Percentiles rank a stretch among this genome's conserved stretches.
phyloP scores from a whole-genome alignment of 768 basidiomycete genomes.

The Fomitopsis pulvina region DNA sequence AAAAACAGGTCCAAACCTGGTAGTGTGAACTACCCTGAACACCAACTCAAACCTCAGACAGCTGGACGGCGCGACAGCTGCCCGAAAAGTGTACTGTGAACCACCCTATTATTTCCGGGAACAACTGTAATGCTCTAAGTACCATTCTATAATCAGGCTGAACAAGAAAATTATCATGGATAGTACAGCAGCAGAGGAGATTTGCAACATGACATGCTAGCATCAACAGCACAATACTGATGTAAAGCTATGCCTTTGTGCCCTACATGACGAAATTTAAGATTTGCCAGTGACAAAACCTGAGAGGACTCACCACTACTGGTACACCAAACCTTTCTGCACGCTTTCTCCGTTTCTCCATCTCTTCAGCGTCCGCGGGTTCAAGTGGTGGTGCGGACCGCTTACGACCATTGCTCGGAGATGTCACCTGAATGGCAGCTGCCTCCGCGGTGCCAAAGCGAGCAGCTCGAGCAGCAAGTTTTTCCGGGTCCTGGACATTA shows the following conservation, averaged over 20 bases:
- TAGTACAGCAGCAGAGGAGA: too few relatives aligned
- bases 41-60: too few relatives aligned
- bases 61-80: too few relatives aligned
- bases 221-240: too few relatives aligned
- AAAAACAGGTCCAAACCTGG: too few relatives aligned
- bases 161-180: too few relatives aligned
- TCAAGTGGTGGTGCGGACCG: conserved; percentile 29
- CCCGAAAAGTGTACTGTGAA: too few relatives aligned
- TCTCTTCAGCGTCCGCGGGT: conserved; percentile 48
- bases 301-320: conserved; percentile 2
- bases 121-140: too few relatives aligned
- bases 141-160: too few relatives aligned
- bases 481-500: conserved; percentile 38
- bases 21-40: too few relatives aligned
- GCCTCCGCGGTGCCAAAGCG: conserved; percentile 40
- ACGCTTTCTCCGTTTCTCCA: conserved; percentile 51
- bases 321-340: conserved; percentile 53
- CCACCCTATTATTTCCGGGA: too few relatives aligned
- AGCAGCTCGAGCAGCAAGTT: conserved; percentile 44
- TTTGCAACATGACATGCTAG: too few relatives aligned
- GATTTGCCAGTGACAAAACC: neutral
- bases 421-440: neutral
- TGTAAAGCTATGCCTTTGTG: neutral
- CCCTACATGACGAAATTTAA: neutral
- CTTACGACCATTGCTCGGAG: conserved; percentile 25